Evolutionary conservation across 1,284 basidiomycete genomes (phyloP), one percentile per base, ranked within the genome.

Genomic region (Naganishia liquefaciens): DNA sequence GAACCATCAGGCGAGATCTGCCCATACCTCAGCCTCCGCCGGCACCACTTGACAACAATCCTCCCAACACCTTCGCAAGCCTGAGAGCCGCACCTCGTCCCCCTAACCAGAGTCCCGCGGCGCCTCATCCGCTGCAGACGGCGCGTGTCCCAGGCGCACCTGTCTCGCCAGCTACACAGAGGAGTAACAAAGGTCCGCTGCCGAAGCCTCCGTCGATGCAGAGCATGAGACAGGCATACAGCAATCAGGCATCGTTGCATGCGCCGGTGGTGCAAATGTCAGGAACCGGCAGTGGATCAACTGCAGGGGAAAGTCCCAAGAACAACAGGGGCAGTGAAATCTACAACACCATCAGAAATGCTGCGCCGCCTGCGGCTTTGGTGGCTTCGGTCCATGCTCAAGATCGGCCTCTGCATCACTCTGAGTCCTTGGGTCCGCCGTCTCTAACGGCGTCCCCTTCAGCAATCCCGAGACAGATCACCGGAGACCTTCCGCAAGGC

Each of bases 1-100:
- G 77, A 2, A 79, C 78, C 0, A 73, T 78, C 19, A 70, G 76
- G 73, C 50, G 73, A 71, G 62, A 63, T 2, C 54, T 77, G 9
- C 74, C 71, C n/a, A 30, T 62, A 9, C 60, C 68, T 21, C 67
- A 66, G 43, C 57, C 69, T 17, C 57, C 64, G 7, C 57, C 11
- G 66, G 72, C 15, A 74, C 74, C n/a, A 63, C 73, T 19, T 72
- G 73, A 37, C 68, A 50, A 40, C 37, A 60, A 46, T 9, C 46
- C 57, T 27, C 49, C 57, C 1, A 50, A 13, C 23, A 50, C 40
- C 15, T 60, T 25, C 39, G 3, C 57, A 3, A 60, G 57, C 46
- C 19, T 60, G 46, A 33, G 57, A 60, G 46, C 57, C 5, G 57
- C 57, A 4, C 57, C 57, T 21, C 46, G 39, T 50, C 57, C 57